Evolutionary conservation across 2,329 filamentous ascomycete genomes (phyloP).

Genomic region (Metarhizium album): DNA sequence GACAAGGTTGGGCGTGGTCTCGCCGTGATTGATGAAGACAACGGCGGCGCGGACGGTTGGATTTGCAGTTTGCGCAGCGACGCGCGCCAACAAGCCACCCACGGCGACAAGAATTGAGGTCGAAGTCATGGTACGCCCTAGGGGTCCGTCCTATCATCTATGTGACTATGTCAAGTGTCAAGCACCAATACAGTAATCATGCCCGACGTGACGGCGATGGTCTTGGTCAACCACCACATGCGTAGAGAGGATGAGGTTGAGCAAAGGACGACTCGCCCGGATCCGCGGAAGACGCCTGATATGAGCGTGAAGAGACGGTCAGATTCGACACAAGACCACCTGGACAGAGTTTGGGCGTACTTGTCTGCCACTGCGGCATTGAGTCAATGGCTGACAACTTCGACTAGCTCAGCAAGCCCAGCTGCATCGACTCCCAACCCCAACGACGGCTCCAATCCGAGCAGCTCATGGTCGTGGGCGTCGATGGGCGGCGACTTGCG

Average conservation of each 20-base stretch:
- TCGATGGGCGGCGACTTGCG: no score
- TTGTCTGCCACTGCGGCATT: neutral
- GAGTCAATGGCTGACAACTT: neutral
- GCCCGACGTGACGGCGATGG: neutral
- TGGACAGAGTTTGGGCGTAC: neutral
- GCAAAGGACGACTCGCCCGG: neutral
- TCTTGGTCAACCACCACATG: neutral
- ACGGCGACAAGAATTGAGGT: neutral
- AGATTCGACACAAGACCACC: neutral
- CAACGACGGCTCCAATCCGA: neutral
- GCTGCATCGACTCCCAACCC: neutral
- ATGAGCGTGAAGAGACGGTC: neutral
- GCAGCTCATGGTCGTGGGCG: neutral
- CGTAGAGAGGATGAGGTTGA: neutral
- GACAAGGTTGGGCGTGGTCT: conserved; percentile 34
- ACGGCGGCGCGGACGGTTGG: conserved; percentile 39
- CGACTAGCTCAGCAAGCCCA: neutral
- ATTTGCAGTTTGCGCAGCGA: conserved; percentile 7
- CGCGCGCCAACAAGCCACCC: neutral
- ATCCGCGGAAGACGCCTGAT: neutral
- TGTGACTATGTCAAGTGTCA: no score
- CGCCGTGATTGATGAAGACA: conserved; percentile 40
- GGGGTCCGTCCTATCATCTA: neutral
- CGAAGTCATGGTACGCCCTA: neutral
- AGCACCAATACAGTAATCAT: neutral